Evolutionary conservation across 2,329 filamentous ascomycete species (phyloP), one percentile per base, ranked within the genome.

Genomic region (Pseudogymnoascus sp.): DNA sequence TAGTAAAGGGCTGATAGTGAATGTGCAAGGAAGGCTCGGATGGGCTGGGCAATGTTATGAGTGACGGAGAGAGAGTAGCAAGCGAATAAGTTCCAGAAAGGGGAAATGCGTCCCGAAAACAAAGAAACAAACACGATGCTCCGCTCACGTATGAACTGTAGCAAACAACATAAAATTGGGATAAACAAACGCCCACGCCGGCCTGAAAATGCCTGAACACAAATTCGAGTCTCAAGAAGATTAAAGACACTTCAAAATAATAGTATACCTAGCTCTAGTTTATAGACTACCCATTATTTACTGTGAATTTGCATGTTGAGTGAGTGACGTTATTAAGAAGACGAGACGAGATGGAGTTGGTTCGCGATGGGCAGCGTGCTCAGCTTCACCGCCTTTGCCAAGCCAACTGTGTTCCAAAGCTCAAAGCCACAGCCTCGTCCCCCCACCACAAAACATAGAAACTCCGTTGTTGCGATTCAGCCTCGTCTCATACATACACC

Each of bases 401-500:
- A 56, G 50, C 50, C 28, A 6, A 33, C n/a, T 14, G 6, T 33
- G 28, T 14, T 56, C 50, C 50, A 12, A 11, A 22, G 19, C 16
- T 37, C 33, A 41, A 40, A 62, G 61, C 24, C 60, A 6, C 63
- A 61, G 60, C 43, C 59, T 14, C 59, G 19, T 40, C 50, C 59
- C 59, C 56, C 43, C 53, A 35, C 56, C 46, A 40, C 38, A 62
- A 62, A 50, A 38, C 6, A 63, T 46, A 56, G 22, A 61, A 50
- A 50, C 53, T 16, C 11, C 22, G n/a, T 60, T 31, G 22, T 16
- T 19, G 6, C 33, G 10, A 26, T 41, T 43, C 38, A 56, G 50
- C 50, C 50, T 56, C 50, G 16, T 63, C 43, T 26, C 28, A 14
- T 33, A 81, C 37, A 74, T 81, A 69, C 77, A 80, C 2, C 75